Percentiles rank a stretch among this genome's conserved stretches.
These are phyloP conservation scores for Aspergillus indologenus DNA, from an alignment of 495 filamentous ascomycete species.

Conservation along the genomic window DNA sequence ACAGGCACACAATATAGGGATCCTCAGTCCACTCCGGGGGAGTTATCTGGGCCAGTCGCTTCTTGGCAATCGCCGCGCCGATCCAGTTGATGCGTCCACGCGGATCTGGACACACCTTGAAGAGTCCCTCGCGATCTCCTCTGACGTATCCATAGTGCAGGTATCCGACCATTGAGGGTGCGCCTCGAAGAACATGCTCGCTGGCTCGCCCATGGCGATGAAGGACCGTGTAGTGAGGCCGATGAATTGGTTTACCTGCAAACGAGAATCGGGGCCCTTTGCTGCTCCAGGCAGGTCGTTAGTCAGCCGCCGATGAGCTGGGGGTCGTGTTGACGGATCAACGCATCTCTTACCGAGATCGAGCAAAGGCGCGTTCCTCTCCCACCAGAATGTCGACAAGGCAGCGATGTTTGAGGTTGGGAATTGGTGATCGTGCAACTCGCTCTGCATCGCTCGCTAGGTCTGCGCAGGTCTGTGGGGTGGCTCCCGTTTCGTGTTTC, in stretches of 20 bases:
- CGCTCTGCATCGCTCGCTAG: conserved; percentile 3
- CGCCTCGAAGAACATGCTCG: background rate
- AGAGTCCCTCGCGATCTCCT: background rate
- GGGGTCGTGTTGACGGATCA: background rate
- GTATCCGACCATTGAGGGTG: conserved; percentile 15
- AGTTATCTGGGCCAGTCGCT: conserved; percentile 4
- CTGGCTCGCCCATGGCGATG: conserved; percentile 3
- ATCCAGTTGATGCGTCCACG: background rate
- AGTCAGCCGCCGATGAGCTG: background rate
- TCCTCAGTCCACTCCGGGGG: conserved; percentile 22
- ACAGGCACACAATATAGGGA: conserved; percentile 22
- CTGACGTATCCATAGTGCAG: conserved; percentile 15
- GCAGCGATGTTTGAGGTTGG: background rate
- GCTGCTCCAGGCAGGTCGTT: conserved; percentile 8
- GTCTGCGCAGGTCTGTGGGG: background rate
- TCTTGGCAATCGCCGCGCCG: conserved; percentile 4
- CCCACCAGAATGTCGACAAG: conserved; percentile 12
- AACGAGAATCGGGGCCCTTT: conserved; percentile 20
- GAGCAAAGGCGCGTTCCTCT: conserved; percentile 6
- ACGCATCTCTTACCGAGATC: conserved; percentile 1
- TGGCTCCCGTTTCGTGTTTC: no score
- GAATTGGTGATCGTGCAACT: background rate
- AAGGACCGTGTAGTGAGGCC: conserved; percentile 17
- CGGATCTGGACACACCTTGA: background rate
- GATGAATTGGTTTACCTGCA: conserved; percentile 14